Base-by-base conservation (phyloP, 352 stramenopile genomes). In the Globisporangium polare region DNA sequence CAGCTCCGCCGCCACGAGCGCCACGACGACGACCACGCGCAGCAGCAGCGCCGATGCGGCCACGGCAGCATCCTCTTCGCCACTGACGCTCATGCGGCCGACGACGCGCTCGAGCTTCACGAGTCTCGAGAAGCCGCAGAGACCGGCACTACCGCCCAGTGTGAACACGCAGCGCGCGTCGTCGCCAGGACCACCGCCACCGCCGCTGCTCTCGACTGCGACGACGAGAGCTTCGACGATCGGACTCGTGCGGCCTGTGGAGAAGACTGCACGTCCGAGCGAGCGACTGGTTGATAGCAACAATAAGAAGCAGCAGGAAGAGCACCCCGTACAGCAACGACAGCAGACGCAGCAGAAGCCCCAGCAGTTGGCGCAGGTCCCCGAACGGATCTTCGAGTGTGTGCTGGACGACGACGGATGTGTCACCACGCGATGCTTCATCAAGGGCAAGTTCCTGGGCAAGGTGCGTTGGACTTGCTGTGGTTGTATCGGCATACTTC, bases 401-500 rank as follows among this genome's bases (percentile, higher is more conserved):
- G 76, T 84, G 58, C 55, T 90, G 42, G 76, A 89, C 58, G 60
- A 65, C 33, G 59, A 74, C 5, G 82, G 84, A 37, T 69, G 69
- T 45, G 72, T 89, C 55, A 87, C 78, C 60, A 88, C 80, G 51
- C 70, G 74, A 26, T 80, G 71, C 43, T 99, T 98, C 72, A 54
- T 89, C 43, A 95, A 97, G 69, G 96, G 96, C 41, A 91, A 94
- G 58, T 86, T 98, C 58, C 81, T 99, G 22, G 96, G 96, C 64
- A 98, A 98, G 78, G 86, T 94, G 53, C 39, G 70, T 27, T 17
- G 24, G n/a, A 26, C 1, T n/a, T 18, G 18, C 9, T 42, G 8
- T 12, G 13, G 22, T 13, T 27, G 22, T 22, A 33, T 22, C 57
- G 17, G 15, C 15, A 7, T 20, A 13, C 27, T 29, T 58, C 18